Evolutionary conservation across 768 basidiomycete genomes (phyloP), one percentile per base, ranked within the genome.

Genomic region (Suillus occidentalis): DNA sequence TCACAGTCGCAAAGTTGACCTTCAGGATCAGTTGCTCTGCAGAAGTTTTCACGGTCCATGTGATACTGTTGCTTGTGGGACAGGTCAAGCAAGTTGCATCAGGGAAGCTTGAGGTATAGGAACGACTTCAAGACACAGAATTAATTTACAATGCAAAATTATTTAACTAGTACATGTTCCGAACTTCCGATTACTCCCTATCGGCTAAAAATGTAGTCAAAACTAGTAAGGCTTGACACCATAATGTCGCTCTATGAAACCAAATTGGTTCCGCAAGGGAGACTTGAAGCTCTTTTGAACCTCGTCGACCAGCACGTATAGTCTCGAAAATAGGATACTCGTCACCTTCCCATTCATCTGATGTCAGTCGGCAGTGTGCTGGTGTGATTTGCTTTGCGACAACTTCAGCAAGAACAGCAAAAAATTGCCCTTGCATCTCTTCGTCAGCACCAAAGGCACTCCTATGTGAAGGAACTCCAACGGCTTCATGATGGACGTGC

Each of bases 311-410:
- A 45, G 43, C 43, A 45, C 43, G 4, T 45, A 45, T 45, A 4
- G 43, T 45, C 20, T 45, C 43, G n/a, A 45, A 45, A 2, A 5
- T 9, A 0, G 66, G 68, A 50, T 72, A 72, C 6, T 50, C 25
- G 0, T 57, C 64, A 0, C 18, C 4, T 62, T 69, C 71, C 70
- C 8, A 71, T 59, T 74, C 69, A 4, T 31, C 40, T 16, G 64
- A 45, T 10, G 59, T 62, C 7, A 73, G 49, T 6, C 64, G 60
- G 55, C 69, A 71, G 5, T 68, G 55, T 4, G 60, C 20, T 1
- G 68, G 70, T 4, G 67, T 63, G 3, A 70, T 28, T 0, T 64
- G 3, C 2, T 60, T 22, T 3, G 14, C 2, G 1, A 64, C 34
- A 2, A 70, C 13, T 28, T 55, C 14, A 3, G 55, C 0, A 22